Conservation (phyloP, 305 asterid species). For the Striga hermonthica region DNA sequence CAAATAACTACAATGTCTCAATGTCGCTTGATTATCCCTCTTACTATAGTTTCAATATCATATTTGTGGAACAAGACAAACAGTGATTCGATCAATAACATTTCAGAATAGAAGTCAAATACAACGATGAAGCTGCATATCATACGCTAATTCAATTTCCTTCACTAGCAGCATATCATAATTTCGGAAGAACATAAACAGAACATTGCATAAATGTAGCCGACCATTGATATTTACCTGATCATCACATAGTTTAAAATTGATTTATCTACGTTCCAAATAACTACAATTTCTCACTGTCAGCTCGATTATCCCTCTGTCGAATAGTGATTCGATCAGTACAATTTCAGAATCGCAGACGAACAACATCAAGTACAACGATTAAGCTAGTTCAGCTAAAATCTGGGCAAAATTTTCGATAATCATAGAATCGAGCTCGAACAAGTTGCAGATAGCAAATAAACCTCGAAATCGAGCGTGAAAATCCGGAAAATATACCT, state of each 20-base stretch:
- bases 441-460: background rate
- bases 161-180: too few relatives aligned
- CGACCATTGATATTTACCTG: too few relatives aligned
- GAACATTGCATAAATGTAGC: too few relatives aligned
- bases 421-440: background rate
- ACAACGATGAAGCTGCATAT: background rate
- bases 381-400: background rate
- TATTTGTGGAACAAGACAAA: conserved; percentile 3
- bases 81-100: background rate
- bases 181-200: too few relatives aligned
- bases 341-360: conserved; percentile 17
- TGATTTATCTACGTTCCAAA: too few relatives aligned
- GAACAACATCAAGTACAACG: conserved; percentile 3
- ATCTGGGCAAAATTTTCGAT: conserved; percentile 5
- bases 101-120: conserved; percentile 23
- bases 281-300: too few relatives aligned
- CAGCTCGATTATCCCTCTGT: too few relatives aligned
- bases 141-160: too few relatives aligned
- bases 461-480: conserved; percentile 1
- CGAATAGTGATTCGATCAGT: background rate
- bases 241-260: too few relatives aligned
- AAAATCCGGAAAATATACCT: conserved; percentile 25
- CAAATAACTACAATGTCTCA: conserved; percentile 7
- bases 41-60: background rate
- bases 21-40: conserved; percentile 6